Evolutionary conservation across 163 green algal genomes (phyloP).

Genomic region (Smithsoniella earleae): DNA sequence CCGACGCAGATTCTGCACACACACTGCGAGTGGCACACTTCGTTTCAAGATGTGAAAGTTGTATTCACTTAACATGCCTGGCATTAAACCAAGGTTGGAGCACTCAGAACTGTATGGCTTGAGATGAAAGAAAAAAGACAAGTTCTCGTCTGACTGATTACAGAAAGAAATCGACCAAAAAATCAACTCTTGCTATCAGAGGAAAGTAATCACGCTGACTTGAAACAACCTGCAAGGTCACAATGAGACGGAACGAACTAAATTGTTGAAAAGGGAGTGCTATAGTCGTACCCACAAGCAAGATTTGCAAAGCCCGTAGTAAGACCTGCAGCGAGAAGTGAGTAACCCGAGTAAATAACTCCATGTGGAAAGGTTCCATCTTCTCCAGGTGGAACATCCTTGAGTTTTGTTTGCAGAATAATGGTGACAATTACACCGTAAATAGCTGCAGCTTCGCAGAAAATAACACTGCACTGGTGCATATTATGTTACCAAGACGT

Average conservation of each 20-base stretch:
- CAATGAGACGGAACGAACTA: neutral
- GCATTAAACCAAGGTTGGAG: no score
- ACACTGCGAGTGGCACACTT: no score
- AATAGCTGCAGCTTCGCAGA: conserved; percentile 98
- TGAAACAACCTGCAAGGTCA: neutral
- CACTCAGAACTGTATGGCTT: no score
- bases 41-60: no score
- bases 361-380: conserved; percentile 46
- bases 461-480: conserved; percentile 85
- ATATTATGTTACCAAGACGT: no score
- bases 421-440: conserved; percentile 99
- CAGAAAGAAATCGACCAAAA: neutral
- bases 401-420: conserved; percentile 94
- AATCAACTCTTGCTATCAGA: no score
- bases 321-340: conserved; percentile 75
- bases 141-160: neutral
- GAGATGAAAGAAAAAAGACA: neutral
- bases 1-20: conserved; percentile 87
- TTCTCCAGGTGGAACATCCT: conserved; percentile 45
- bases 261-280: neutral
- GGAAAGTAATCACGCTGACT: no score
- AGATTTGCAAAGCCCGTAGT: conserved; percentile 94
- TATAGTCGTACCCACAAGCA: conserved; percentile 74
- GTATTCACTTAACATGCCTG: no score
- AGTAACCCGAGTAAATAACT: conserved; percentile 74